Evolutionary conservation across 2,329 filamentous ascomycete genomes (phyloP), one percentile per base, ranked within the genome.

Genomic region (Colletotrichum sidae): DNA sequence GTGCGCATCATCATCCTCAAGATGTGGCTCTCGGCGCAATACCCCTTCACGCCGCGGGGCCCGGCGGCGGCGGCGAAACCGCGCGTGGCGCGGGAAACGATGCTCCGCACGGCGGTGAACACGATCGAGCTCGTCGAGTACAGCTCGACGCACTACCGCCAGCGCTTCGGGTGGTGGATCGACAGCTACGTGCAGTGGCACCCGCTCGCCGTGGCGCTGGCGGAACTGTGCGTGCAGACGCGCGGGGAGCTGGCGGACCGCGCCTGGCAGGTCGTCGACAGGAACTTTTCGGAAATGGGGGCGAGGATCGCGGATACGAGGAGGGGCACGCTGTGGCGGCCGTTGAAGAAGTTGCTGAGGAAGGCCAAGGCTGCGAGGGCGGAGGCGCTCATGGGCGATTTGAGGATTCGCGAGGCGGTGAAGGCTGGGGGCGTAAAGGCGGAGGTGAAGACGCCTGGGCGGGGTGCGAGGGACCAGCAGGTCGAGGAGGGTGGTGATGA

Each of bases 101-200:
- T 81, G 72, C 74, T 84, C 15, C 80, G 80, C 55, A 83, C 79
- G 8, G 81, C 84, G 5, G 72, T 84, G 15, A 80, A 81, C 13
- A 78, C 81, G 53, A 78, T 86, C 55, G 80, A 84, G 60, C 73
- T 82, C 15, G 73, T 73, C 45, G 75, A 77, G 17, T 71, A 72
- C 34, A 72, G 74, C 53, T 75, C 67, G 0, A 57, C 76, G n/a
- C 72, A 74, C 4, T 77, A 75, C 47, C 74, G 72, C 1, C 75
- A 77, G 11, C 73, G 78, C 3, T 85, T 80, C 72, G 71, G 72
- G 17, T 86, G 84, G 81, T 83, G 83, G 78, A 76, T 79, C n/a
- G 72, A 78, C 12, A 81, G 77, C 1, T 86, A 84, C 72, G 80
- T 85, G 12, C 84, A 85, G 63, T 87, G 85, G 85, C 84, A 87